Evolutionary conservation across 2,329 filamentous ascomycete species (phyloP), one percentile per base, ranked within the genome.

Genomic region (Hypoxylon sp.): DNA sequence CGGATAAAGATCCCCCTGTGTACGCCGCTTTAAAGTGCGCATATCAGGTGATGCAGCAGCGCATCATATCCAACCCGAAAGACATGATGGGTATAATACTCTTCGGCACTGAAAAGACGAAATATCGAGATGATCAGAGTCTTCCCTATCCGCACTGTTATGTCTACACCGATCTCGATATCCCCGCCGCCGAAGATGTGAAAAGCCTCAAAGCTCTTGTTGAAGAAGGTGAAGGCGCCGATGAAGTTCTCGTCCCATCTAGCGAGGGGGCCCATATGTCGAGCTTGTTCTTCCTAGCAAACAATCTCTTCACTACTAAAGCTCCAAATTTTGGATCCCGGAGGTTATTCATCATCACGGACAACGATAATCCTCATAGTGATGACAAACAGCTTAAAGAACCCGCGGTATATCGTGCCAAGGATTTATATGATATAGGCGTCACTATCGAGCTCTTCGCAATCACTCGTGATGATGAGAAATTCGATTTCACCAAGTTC

Each of bases 51-150:
- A 98, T 99, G 93, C 93, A 98, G 81, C 95, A 98, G 82, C 93
- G 96, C 74, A 98, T 99, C 79, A 98, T 99, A 74, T 95, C 95
- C 2, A 95, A 94, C 68, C 96, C 96, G 1, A 94, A 91, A 76
- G 96, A 99, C 68, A 97, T 98, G 93, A 98, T 99, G 87, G 94
- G 95, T 1, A 91, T 99, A 25, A 79, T 99, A 38, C 84, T 99
- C 0, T 99, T 97, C 77, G 94, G 94, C 7, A 99, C 96, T 0
- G 85, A 97, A 75, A 88, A 93, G 80, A 93, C 93, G 41, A 94
- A 91, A 73, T 94, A 94, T 70, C 88, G 91, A 49, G 88, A 90
- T 14, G 89, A 90, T 48, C 86, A 89, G 63, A 88, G 86, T 50
- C 82, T 81, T 30, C 83, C 85, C 21, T 98, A 97, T 75, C 93